Base-by-base conservation (phyloP, 2,329 filamentous ascomycete species). In the Trichoderma sp. region DNA sequence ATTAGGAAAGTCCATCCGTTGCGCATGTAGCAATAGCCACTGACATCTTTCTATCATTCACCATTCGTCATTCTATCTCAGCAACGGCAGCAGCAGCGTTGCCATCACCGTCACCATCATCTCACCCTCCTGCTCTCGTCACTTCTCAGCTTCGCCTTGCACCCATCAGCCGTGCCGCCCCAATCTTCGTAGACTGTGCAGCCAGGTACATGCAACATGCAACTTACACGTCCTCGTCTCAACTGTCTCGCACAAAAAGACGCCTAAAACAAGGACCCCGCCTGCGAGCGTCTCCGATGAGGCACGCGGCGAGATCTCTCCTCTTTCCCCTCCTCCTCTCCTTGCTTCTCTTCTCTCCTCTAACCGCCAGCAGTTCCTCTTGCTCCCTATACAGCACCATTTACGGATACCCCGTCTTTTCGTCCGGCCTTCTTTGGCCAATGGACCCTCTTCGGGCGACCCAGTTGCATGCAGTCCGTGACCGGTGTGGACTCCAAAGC, bases 401-500 rank as follows among this genome's bases (percentile, higher is more conserved):
- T 8, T 43, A n/a, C 39, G 39, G 39, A 43, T 6, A 13, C 32
- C 32, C 8, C 8, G 39, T n/a, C 39, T 43, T n/a, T 34, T 55
- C 16, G 60, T 8, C 46, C 18, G 10, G 51, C 13, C 16, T 11
- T 32, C 39, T 26, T 7, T 8, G 8, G 18, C 58, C 24, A 28
- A 37, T 32, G 11, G 58, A 43, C 60, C 49, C 49, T 64, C 60
- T 21, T 43, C 39, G 32, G 46, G 46, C 24, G 60, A 18, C 49
- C 49, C 39, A 30, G 49, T 34, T 39, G 21, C 32, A 64, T 43
- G 59, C 39, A 61, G 49, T 24, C 49, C 28, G 51, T 55, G 60
- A 64, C 60, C 60, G 60, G 60, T 64, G 60, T 63, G 46, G 59
- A 39, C 46, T 52, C 16, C 39, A 18, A 8, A 32, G 59, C 43